Evolutionary conservation across 78 protist genomes (phyloP).

Genomic region (Dictyostelium purpureum): DNA sequence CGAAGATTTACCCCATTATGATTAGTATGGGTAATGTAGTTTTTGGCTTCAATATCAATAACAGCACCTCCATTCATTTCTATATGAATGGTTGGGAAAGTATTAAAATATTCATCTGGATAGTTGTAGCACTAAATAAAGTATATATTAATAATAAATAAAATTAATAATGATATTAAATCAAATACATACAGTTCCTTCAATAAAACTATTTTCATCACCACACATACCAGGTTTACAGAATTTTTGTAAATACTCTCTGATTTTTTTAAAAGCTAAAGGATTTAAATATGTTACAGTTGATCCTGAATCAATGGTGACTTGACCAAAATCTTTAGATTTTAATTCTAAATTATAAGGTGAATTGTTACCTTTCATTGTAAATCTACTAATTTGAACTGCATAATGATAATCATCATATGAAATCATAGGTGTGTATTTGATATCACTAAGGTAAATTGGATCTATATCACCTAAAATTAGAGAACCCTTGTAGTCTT

Average conservation of each 20-base stretch:
- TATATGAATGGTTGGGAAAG: slow-evolving; percentile 27
- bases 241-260: not conserved
- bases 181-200: slow-evolving; percentile 44
- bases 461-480: slow-evolving; percentile 43
- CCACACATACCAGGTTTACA: slow-evolving; percentile 23
- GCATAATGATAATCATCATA: slow-evolving; percentile 28
- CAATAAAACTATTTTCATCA: not conserved
- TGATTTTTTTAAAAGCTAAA: not conserved
- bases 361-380: too few relatives aligned
- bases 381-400: not conserved
- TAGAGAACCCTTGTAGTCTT: slow-evolving; percentile 1
- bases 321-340: slow-evolving; percentile 35
- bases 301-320: slow-evolving; percentile 41
- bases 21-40: not conserved
- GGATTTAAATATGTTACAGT: not conserved
- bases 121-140: not conserved
- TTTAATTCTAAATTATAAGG: not conserved
- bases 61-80: slow-evolving; percentile 7
- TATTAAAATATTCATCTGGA: not conserved
- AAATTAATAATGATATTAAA: not conserved
- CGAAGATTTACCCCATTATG: not conserved
- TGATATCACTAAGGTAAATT: not conserved
- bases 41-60: not conserved
- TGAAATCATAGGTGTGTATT: slow-evolving; percentile 7
- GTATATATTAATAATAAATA: not conserved